Evolutionary conservation across 768 basidiomycete genomes (phyloP).

Genomic region (Termitomyces sp.): DNA sequence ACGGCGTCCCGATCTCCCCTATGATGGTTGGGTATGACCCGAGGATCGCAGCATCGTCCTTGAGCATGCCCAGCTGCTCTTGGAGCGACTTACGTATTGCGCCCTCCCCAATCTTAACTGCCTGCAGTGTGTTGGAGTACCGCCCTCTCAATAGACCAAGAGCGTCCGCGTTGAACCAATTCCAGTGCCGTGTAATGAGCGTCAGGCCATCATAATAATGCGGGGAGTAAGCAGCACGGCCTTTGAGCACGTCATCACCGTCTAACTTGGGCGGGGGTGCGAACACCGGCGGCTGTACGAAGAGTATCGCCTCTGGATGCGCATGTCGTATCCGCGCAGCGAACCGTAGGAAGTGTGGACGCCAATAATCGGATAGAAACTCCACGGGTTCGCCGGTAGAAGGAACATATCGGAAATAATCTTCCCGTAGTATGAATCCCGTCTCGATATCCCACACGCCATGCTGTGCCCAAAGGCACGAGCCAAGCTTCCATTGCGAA

Average conservation of each 20-base stretch:
- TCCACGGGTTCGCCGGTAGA: constrained; percentile 44
- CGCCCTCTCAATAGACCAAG: constrained; percentile 87
- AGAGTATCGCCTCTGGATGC: constrained; percentile 85
- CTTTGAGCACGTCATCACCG: constrained; percentile 49
- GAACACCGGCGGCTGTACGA: constrained; percentile 91
- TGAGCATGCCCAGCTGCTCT: constrained; percentile 78
- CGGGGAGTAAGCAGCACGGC: constrained; percentile 69
- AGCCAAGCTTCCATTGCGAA: constrained; percentile 66
- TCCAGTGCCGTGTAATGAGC: constrained; percentile 89
- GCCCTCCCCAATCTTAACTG: constrained; percentile 77
- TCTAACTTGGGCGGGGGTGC: constrained; percentile 65
- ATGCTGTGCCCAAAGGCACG: constrained; percentile 84
- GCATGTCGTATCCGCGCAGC: constrained; percentile 53
- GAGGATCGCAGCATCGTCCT: constrained; percentile 66
- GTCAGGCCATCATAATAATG: constrained; percentile 98
- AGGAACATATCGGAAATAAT: constrained; percentile 68
- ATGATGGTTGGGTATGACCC: constrained; percentile 84
- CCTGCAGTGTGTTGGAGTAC: constrained; percentile 63
- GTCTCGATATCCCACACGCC: constrained; percentile 83
- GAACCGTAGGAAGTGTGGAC: constrained; percentile 62
- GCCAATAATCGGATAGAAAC: constrained; percentile 81
- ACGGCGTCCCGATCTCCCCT: constrained; percentile 94
- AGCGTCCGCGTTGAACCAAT: constrained; percentile 95
- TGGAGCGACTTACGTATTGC: constrained; percentile 81
- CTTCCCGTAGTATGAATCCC: constrained; percentile 61